phyloP scores from a whole-genome alignment of 73 alveolate species.

The Tetrahymena elliotti region DNA sequence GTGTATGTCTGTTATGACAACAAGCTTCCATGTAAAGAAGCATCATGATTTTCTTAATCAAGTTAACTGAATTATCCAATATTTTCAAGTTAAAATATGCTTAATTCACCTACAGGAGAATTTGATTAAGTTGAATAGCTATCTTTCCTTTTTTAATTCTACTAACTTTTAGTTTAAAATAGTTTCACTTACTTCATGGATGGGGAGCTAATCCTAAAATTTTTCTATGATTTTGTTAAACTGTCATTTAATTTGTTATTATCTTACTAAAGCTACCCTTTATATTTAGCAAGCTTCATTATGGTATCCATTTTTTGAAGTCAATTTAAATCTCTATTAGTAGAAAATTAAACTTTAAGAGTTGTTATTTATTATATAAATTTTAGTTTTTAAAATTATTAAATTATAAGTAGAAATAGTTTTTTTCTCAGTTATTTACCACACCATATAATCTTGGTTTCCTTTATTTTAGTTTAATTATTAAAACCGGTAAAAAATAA shows the following conservation, averaged over 20 bases:
- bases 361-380: too few relatives aligned
- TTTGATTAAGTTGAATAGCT: not conserved
- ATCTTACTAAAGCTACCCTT: not conserved
- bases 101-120: not conserved
- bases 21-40: not conserved
- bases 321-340: not conserved
- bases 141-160: not conserved
- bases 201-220: not conserved
- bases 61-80: not conserved
- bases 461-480: too few relatives aligned
- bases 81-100: not conserved
- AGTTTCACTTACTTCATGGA: not conserved
- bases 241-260: not conserved
- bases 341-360: too few relatives aligned
- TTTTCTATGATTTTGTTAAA: not conserved
- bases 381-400: too few relatives aligned
- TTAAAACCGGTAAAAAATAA: too few relatives aligned
- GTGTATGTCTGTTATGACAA: not conserved
- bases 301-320: not conserved
- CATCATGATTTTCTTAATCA: not conserved
- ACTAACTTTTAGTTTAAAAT: not conserved
- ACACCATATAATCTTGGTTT: too few relatives aligned
- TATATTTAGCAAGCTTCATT: not conserved
- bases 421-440: too few relatives aligned
- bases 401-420: too few relatives aligned